Evolutionary conservation across 129 eudicot species (phyloP).

Genomic region (Silybum marianum): DNA sequence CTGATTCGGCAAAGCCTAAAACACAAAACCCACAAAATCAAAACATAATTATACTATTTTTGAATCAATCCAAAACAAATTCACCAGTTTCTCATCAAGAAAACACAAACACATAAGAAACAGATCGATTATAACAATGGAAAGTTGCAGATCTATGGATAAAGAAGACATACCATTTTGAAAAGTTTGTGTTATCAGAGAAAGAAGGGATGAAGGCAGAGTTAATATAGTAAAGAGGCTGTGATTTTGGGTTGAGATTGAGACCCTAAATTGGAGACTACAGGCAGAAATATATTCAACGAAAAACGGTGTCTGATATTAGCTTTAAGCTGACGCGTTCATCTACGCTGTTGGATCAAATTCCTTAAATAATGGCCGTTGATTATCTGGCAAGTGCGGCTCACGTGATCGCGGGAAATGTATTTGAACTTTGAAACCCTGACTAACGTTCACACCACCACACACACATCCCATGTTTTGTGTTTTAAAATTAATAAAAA

Average conservation of each 20-base stretch:
- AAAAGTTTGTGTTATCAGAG: background rate
- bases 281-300: constrained; percentile 9
- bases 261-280: constrained; percentile 25
- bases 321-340: constrained; percentile 31
- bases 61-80: constrained; percentile 3
- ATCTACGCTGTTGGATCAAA: constrained; percentile 13
- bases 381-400: constrained; percentile 15
- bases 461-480: background rate
- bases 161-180: constrained; percentile 17
- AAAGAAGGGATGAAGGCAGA: constrained; percentile 1
- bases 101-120: background rate
- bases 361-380: constrained; percentile 11
- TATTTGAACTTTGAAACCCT: constrained; percentile 30
- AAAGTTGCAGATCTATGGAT: constrained; percentile 11
- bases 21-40: background rate
- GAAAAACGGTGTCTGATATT: constrained; percentile 17
- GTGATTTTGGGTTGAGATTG: constrained; percentile 13
- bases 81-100: background rate
- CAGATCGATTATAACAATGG: background rate
- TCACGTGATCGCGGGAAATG: constrained; percentile 17
- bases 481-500: too few species aligned
- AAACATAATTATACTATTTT: background rate
- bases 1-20: constrained; percentile 55
- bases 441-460: background rate
- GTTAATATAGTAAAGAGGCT: constrained; percentile 18